phyloP scores from a whole-genome alignment of 441 rosid genomes.

The Populus hybrid region DNA sequence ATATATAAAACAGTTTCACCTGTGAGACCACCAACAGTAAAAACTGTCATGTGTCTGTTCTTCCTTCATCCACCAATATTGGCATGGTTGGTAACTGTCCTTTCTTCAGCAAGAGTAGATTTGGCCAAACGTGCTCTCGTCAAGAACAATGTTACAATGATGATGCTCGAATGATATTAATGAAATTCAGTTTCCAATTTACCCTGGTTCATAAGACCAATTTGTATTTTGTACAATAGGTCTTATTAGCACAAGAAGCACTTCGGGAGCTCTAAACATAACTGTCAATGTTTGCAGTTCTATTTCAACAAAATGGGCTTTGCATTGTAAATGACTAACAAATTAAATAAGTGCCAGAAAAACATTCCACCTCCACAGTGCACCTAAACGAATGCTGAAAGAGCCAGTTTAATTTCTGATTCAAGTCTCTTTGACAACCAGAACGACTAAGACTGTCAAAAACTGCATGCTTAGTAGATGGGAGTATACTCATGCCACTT shows the following conservation, averaged over 20 bases:
- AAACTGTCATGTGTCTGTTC: neutral
- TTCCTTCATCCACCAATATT: neutral
- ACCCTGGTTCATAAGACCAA: neutral
- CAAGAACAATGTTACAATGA: neutral
- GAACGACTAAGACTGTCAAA: conserved; percentile 52
- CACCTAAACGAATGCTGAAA: neutral
- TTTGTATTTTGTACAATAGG: neutral
- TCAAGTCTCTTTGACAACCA: conserved; percentile 46
- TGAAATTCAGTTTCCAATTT: neutral
- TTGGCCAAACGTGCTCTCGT: neutral
- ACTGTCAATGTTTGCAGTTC: neutral
- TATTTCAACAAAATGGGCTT: neutral
- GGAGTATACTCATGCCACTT: conserved; percentile 56
- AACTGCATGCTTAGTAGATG: conserved; percentile 61
- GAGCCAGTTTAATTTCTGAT: conserved; percentile 44
- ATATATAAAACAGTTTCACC: neutral
- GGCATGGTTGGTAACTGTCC: neutral
- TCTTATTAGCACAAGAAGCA: neutral
- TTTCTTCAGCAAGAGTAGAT: neutral
- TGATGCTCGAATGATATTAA: neutral
- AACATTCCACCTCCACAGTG: neutral
- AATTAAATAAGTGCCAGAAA: neutral
- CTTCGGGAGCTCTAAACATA: neutral
- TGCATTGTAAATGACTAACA: neutral
- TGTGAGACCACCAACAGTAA: neutral